phyloP scores from a whole-genome alignment of 164 flowering plant genomes.

The Magnolia officinalis region DNA sequence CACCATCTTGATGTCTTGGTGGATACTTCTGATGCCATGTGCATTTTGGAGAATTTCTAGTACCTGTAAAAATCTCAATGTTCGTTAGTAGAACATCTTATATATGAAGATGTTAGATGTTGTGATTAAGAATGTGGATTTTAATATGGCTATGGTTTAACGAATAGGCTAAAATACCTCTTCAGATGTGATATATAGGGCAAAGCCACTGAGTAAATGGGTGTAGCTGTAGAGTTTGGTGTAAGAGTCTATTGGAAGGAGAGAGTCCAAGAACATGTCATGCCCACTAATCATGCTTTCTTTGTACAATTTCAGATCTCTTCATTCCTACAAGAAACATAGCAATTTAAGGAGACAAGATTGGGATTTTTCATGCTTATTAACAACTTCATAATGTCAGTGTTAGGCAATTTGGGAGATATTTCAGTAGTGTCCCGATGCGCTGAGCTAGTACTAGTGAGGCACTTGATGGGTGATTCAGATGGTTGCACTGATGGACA shows the following conservation, averaged over 20 bases:
- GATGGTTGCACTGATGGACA: no score
- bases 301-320: constrained; percentile 28
- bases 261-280: constrained; percentile 39
- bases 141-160: background rate
- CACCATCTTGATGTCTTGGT: constrained; percentile 46
- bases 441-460: background rate
- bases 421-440: background rate
- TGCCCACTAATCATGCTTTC: constrained; percentile 30
- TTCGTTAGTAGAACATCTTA: no score
- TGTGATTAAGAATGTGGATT: no score
- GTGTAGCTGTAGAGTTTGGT: constrained; percentile 50
- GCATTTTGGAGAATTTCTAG: constrained; percentile 27
- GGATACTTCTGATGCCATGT: constrained; percentile 33
- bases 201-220: constrained; percentile 50
- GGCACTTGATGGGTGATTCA: no score
- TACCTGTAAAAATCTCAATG: constrained; percentile 24
- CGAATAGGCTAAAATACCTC: constrained; percentile 26
- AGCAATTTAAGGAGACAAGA: background rate
- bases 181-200: constrained; percentile 28
- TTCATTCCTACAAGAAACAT: constrained; percentile 20
- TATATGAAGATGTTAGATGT: no score
- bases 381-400: background rate
- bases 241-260: constrained; percentile 30
- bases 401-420: background rate
- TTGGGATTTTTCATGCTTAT: background rate